Base-by-base conservation (phyloP, 1,139 yeast species). In the Suhomyces maxii region DNA sequence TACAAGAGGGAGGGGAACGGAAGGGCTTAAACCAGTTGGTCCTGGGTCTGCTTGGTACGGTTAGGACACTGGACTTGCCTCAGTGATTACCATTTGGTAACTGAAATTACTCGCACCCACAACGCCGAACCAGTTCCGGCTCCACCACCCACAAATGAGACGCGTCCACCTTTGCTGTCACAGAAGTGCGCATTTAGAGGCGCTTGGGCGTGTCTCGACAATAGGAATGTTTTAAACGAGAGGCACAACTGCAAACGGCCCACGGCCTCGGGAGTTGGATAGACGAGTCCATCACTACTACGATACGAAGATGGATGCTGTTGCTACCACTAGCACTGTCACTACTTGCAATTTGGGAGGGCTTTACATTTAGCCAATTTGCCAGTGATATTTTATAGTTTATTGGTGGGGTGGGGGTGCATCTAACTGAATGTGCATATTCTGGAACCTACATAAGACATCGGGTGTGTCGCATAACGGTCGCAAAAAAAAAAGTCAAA, bases 111-210 rank as follows among this genome's bases (percentile, higher is more conserved):
- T 9, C n/a, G 31, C 11, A 28, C n/a, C n/a, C 31, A 9, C 7
- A 28, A 28, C 31, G 31, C 31, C 31, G 31, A 28, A 28, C 31
- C 9, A 9, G 31, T 11, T 28, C 31, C 11, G 31, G 31, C n/a
- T 28, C 6, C 31, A 9, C 23, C 23, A 18, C 23, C 4, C 23
- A 18, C 23, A 18, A 18, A 6, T 18, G 23, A 34, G 45, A 42
- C 45, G 45, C 45, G 45, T 42, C 40, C 33, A 34, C 13, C 6
- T 14, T 32, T 37, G 40, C 40, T 42, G 45, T 41, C 41, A 41
- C 41, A 37, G 38, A 37, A 37, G 34, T 39, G 37, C 40, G 44
- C 44, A 34, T 26, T 37, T 28, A 28, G 31, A 28, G 31, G 31
- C 31, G 31, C 36, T 36, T 39, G 36, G 14, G 39, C 39, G 39